Evolutionary conservation across 1,284 basidiomycete species (phyloP).

Genomic region (Ganoderma resinaceum): DNA sequence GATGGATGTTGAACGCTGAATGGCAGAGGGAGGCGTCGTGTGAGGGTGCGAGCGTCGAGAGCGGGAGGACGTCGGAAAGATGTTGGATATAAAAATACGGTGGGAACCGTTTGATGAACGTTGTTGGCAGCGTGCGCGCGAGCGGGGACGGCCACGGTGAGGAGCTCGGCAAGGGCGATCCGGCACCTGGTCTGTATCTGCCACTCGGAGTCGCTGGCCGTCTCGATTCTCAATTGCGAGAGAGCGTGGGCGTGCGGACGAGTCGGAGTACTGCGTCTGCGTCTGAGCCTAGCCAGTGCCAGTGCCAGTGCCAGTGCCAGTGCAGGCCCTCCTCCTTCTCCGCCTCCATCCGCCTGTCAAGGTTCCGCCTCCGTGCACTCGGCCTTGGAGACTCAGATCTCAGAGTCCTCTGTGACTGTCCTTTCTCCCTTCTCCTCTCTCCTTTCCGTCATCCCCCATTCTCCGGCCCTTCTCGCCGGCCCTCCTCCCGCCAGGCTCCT

Average conservation of each 20-base stretch:
- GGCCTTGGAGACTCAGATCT: neutral
- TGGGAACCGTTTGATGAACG: slow-evolving; percentile 8
- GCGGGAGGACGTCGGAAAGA: slow-evolving; percentile 13
- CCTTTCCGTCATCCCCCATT: slow-evolving; percentile 14
- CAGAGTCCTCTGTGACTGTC: slow-evolving; percentile 4
- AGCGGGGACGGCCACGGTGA: slow-evolving; percentile 1
- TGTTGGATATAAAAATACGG: slow-evolving; percentile 14
- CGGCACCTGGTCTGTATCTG: neutral
- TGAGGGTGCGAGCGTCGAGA: neutral
- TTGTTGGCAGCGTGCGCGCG: neutral
- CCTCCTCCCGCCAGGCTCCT: neutral
- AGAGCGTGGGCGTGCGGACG: slow-evolving; percentile 1
- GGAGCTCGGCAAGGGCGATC: neutral
- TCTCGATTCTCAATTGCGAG: neutral
- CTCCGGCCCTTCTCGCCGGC: slow-evolving; percentile 6
- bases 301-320: neutral
- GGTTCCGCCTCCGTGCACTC: slow-evolving; percentile 3
- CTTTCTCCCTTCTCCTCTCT: slow-evolving; percentile 17
- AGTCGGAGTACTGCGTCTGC: too few species aligned
- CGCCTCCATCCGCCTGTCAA: slow-evolving; percentile 17
- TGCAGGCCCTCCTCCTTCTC: slow-evolving; percentile 20
- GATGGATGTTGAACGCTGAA: too few species aligned
- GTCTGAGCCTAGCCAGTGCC: too few species aligned
- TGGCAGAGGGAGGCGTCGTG: neutral
- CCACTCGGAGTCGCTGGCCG: neutral